Conservation (phyloP, 139 green algal species). For the Closterium sp. region DNA sequence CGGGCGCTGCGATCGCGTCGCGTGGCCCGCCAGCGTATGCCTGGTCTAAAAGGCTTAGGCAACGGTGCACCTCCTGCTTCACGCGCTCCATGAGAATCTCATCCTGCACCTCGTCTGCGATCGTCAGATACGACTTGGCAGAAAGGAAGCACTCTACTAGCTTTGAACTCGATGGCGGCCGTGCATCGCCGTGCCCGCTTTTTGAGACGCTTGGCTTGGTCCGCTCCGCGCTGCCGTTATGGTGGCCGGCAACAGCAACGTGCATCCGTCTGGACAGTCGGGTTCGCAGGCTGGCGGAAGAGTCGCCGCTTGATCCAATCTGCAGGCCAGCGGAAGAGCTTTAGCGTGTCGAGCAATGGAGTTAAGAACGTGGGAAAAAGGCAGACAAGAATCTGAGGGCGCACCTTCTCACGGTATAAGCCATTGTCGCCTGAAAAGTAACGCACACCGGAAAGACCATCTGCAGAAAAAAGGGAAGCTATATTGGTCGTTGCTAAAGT, state of each 20-base stretch:
- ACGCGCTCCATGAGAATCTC: not conserved
- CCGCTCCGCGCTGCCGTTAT: not conserved
- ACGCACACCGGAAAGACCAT: not conserved
- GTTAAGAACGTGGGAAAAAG: not conserved
- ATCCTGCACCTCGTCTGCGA: slow-evolving; percentile 7
- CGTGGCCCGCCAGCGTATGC: not conserved
- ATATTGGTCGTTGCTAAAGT: not conserved
- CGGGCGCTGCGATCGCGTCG: not conserved
- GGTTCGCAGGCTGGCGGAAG: not conserved
- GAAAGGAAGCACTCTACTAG: not conserved
- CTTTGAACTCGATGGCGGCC: not conserved
- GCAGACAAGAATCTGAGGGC: not conserved
- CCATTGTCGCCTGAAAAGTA: not conserved
- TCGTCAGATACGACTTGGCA: not conserved
- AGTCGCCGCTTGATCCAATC: not conserved
- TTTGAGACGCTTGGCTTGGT: not conserved
- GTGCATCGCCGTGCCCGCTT: not conserved
- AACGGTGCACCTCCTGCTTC: not conserved
- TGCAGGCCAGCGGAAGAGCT: not conserved
- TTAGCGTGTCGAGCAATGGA: not conserved
- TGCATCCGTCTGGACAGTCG: not conserved
- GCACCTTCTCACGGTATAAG: not conserved
- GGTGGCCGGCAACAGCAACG: not conserved
- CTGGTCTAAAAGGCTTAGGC: not conserved
- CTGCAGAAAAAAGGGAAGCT: not conserved